phyloP scores from a whole-genome alignment of 2,329 filamentous ascomycete species.

The Alternaria consortialis region DNA sequence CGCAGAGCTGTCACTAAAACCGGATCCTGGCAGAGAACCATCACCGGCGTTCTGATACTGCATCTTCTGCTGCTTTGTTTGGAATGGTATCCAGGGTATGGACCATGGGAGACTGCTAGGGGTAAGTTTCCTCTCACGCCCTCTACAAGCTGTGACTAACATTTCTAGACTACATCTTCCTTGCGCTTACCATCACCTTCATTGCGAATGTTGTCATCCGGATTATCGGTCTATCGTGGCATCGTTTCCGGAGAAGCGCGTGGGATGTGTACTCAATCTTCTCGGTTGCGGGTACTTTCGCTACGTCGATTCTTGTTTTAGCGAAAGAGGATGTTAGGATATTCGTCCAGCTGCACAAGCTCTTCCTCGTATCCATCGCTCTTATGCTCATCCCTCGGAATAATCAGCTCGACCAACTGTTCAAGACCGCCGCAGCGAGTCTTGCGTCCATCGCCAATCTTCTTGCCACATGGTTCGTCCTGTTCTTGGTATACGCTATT shows the following conservation, averaged over 20 bases:
- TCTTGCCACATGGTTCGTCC: slow-evolving; percentile 94
- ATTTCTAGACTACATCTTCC: slow-evolving; percentile 73
- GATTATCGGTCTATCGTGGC: slow-evolving; percentile 89
- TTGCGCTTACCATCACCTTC: slow-evolving; percentile 83
- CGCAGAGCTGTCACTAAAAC: slow-evolving; percentile 92
- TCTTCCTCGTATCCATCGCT: slow-evolving; percentile 89
- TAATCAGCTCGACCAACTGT: slow-evolving; percentile 95
- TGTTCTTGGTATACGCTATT: slow-evolving; percentile 96
- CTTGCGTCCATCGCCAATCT: slow-evolving; percentile 89
- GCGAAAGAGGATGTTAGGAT: slow-evolving; percentile 63
- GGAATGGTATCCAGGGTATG: slow-evolving; percentile 82
- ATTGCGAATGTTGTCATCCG: slow-evolving; percentile 83
- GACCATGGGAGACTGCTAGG: slow-evolving; percentile 74
- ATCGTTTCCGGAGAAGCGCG: slow-evolving; percentile 87
- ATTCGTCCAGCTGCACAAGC: slow-evolving; percentile 89
- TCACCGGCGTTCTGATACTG: slow-evolving; percentile 80
- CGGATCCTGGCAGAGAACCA: slow-evolving; percentile 85
- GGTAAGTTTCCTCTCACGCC: slow-evolving; percentile 47
- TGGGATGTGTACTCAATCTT: slow-evolving; percentile 94
- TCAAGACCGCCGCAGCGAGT: slow-evolving; percentile 97
- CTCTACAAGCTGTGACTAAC: slow-evolving; percentile 17
- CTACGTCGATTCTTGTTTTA: slow-evolving; percentile 81
- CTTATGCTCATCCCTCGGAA: slow-evolving; percentile 93
- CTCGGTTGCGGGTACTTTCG: slow-evolving; percentile 79
- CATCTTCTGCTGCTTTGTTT: slow-evolving; percentile 85